Conservation (phyloP, 2,329 filamentous ascomycete species). For the Trichoderma cornu-damae region DNA sequence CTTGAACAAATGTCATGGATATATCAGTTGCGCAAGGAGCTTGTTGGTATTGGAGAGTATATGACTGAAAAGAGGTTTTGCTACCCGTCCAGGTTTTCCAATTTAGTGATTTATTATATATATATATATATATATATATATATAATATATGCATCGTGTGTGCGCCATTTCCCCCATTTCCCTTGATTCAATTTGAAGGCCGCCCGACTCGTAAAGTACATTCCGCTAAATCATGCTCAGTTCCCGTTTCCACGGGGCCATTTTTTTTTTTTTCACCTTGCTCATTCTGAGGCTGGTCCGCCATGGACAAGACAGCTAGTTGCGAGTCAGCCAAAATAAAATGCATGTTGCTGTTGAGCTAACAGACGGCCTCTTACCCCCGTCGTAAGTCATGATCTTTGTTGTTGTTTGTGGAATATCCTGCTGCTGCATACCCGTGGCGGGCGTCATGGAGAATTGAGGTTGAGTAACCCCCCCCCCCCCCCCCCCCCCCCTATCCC, state of each 20-base stretch:
- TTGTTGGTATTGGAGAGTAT: constrained; percentile 5
- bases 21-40: neutral
- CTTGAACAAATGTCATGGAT: constrained; percentile 5
- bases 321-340: constrained; percentile 12
- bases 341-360: neutral
- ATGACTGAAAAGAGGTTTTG: neutral
- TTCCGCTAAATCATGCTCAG: neutral
- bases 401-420: neutral
- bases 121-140: neutral
- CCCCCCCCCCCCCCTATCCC: too few relatives aligned
- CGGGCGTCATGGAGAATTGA: too few relatives aligned
- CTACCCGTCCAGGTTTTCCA: neutral
- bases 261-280: neutral
- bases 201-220: neutral
- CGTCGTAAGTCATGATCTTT: neutral
- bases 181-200: neutral
- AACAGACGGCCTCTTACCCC: constrained; percentile 19
- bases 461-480: too few relatives aligned
- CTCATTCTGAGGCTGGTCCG: neutral
- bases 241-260: neutral
- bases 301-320: neutral
- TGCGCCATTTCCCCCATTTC: too few relatives aligned
- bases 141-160: neutral
- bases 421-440: neutral
- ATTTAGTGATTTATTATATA: neutral